phyloP scores from a whole-genome alignment of 1,284 basidiomycete species.

The Trametes sp. region DNA sequence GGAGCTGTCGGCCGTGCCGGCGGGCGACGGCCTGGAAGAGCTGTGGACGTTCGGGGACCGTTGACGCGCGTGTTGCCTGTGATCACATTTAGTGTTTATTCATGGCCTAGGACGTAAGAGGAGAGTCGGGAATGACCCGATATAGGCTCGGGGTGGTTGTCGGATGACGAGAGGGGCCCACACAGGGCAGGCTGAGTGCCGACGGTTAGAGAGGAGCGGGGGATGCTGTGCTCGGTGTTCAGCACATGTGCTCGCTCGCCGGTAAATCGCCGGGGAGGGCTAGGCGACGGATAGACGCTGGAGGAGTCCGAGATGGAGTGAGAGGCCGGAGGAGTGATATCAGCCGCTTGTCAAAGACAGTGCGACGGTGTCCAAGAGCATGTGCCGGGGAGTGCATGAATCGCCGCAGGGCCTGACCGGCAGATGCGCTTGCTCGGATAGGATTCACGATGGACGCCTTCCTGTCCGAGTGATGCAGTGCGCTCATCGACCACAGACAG shows the following conservation, averaged over 20 bases:
- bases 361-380: neutral
- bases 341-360: neutral
- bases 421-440: no score
- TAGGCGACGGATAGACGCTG: neutral
- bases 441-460: no score
- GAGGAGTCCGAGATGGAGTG: neutral
- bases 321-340: neutral
- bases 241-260: neutral
- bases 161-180: neutral
- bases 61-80: neutral
- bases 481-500: no score
- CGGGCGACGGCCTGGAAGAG: constrained; percentile 24
- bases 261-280: constrained; percentile 16
- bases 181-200: no score
- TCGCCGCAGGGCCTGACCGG: no score
- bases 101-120: neutral
- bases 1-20: constrained; percentile 18
- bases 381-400: neutral
- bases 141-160: neutral
- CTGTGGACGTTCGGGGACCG: constrained; percentile 22
- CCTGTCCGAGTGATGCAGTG: no score
- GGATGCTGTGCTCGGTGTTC: constrained; percentile 11
- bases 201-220: neutral
- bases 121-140: neutral
- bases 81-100: no score